These are phyloP conservation scores for Amphirosellinia nigrospora DNA, from an alignment of 495 filamentous ascomycete species.

Conservation along the genomic window DNA sequence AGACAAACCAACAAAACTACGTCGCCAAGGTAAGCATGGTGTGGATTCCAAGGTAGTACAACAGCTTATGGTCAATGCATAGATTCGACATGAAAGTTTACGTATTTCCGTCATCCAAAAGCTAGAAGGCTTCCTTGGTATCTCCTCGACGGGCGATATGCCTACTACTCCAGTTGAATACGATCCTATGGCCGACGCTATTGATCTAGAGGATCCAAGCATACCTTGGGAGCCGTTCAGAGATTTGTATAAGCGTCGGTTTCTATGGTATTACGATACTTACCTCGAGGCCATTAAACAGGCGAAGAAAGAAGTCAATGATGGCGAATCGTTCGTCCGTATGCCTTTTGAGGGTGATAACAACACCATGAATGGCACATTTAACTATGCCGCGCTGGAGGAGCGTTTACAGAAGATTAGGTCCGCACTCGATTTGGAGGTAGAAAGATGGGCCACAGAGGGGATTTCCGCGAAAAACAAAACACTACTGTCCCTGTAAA, in stretches of 20 bases:
- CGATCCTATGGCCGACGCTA: slow-evolving; percentile 51
- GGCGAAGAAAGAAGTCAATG: slow-evolving; percentile 63
- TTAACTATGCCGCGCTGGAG: slow-evolving; percentile 80
- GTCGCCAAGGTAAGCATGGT: slow-evolving; percentile 74
- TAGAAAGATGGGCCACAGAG: slow-evolving; percentile 70
- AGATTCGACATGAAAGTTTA: slow-evolving; percentile 93
- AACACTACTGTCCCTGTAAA: slow-evolving; percentile 80
- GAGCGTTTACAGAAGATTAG: slow-evolving; percentile 69
- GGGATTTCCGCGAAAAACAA: slow-evolving; percentile 67
- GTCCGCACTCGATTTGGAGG: slow-evolving; percentile 73
- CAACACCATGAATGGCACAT: slow-evolving; percentile 88
- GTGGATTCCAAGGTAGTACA: not conserved
- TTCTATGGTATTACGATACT: slow-evolving; percentile 93
- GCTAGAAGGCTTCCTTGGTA: slow-evolving; percentile 77
- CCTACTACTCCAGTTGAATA: slow-evolving; percentile 48
- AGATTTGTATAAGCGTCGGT: slow-evolving; percentile 88
- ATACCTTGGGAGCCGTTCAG: slow-evolving; percentile 78
- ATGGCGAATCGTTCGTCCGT: slow-evolving; percentile 66
- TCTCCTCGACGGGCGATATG: slow-evolving; percentile 51
- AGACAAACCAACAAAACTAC: slow-evolving; percentile 80
- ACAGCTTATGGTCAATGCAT: slow-evolving; percentile 11
- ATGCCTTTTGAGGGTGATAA: slow-evolving; percentile 85
- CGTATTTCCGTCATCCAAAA: slow-evolving; percentile 85
- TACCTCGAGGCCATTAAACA: slow-evolving; percentile 75
- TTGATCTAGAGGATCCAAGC: slow-evolving; percentile 53